These are phyloP conservation scores for Brassica rapa DNA, from an alignment of 345 rosid species.

Conservation along the genomic window DNA sequence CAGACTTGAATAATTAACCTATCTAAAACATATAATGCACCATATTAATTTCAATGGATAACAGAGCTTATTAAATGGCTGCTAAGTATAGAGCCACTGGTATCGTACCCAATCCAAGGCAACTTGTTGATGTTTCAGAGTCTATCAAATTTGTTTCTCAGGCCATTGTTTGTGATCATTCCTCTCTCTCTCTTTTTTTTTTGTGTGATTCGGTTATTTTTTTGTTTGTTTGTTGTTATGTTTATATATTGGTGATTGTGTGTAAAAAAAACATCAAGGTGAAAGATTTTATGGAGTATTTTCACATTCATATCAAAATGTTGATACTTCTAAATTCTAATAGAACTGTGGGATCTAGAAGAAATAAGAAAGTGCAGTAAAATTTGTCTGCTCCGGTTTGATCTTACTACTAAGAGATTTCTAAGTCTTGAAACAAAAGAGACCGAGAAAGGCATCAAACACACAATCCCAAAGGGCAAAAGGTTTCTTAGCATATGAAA, in stretches of 20 bases:
- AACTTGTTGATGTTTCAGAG: constrained; percentile 68
- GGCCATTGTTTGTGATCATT: constrained; percentile 24
- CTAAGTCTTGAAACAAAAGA: constrained; percentile 13
- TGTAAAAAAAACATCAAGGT: background rate
- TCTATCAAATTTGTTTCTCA: constrained; percentile 2
- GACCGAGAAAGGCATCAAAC: constrained; percentile 9
- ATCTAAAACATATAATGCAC: too few relatives aligned
- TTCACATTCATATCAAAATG: background rate
- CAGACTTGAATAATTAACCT: too few relatives aligned
- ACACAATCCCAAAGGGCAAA: background rate
- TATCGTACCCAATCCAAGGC: too few relatives aligned
- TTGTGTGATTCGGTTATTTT: constrained; percentile 8
- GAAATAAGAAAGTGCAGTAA: background rate
- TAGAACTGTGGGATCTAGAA: background rate
- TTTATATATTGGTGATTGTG: constrained; percentile 15
- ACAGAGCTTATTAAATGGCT: background rate
- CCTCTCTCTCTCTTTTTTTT: background rate
- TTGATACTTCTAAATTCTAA: background rate
- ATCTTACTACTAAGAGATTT: constrained; percentile 3
- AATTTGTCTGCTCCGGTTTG: background rate
- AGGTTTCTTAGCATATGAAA: constrained; percentile 18
- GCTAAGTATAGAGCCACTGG: background rate
- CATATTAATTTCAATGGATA: too few relatives aligned
- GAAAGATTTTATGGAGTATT: background rate
- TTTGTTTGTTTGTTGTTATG: constrained; percentile 9